A percentile compares a stretch with the other conserved stretches of the same genome.
phyloP scores from a whole-genome alignment of 208 protist genomes.

The Leishmania guyanensis region DNA sequence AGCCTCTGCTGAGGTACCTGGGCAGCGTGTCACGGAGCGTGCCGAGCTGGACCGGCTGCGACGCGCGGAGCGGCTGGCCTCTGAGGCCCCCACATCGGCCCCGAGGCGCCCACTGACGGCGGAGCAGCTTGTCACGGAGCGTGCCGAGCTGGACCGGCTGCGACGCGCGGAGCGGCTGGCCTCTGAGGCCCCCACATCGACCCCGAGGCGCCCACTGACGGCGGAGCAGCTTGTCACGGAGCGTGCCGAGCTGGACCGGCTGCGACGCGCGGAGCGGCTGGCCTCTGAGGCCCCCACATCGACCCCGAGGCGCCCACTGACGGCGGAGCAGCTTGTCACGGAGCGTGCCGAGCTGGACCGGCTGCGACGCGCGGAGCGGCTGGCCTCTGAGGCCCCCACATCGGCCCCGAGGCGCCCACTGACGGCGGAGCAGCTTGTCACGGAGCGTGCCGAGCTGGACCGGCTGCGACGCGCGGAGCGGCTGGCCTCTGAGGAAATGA shows the following conservation, averaged over 20 bases:
- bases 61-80: background rate
- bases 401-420: background rate
- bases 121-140: slow-evolving; percentile 6
- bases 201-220: slow-evolving; percentile 3
- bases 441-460: slow-evolving; percentile 2
- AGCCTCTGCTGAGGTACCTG: too few species aligned
- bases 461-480: slow-evolving; percentile 4
- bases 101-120: background rate
- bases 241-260: slow-evolving; percentile 4
- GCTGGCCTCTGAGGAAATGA: background rate
- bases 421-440: background rate
- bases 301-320: background rate
- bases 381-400: background rate
- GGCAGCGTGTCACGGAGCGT: background rate
- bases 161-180: background rate
- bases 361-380: background rate
- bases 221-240: slow-evolving; percentile 13
- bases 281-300: background rate
- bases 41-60: background rate
- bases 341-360: slow-evolving; percentile 9
- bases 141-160: background rate
- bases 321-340: slow-evolving; percentile 13
- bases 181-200: background rate
- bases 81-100: background rate
- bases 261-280: background rate